Evolutionary conservation across 257 asterid genomes (phyloP), one percentile per base, ranked within the genome.

Genomic region (Nicotiana tomentosiformis): DNA sequence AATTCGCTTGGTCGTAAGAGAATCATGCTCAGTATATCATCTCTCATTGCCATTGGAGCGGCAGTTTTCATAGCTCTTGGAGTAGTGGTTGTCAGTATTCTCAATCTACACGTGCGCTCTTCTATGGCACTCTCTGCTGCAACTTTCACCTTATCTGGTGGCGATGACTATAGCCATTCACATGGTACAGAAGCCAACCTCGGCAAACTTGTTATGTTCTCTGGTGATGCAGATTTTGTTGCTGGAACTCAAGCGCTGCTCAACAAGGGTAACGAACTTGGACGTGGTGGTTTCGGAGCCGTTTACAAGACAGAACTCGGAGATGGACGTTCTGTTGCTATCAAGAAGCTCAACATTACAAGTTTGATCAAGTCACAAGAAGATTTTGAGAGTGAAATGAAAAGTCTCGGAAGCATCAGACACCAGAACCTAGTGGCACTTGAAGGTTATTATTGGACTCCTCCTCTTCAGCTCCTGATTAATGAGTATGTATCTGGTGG

Each of bases 191-290:
- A 93, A 80, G 92, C 94, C 53, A 93, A 92, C 87, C 91, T 88
- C 46, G 98, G 98, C 20, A 95, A 95, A 87, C 94, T 95, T 15
- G 97, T 95, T 65, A 92, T 95, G 98, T 92, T 95, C 81, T 90
- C 98, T 32, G 94, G 97, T 20, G 93, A 92, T 32, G 91, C 93
- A 4, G 97, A 91, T 81, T 95, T 95, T 80, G 89, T 82, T 18
- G 77, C 89, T 0, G 97, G 98, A 51, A 90, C 97, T 66, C 96
- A 93, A 33, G 86, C 94, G 30, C 88, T 95, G 77, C 97, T 95
- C 18, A 92, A 91, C 79, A 93, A 95, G 84, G 85, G 92, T 43
- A 89, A 93, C 65, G 98, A 95, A 69, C 92, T 93, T 5, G 98
- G 98, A 20, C 92, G 91, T 5, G 98, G 98, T 33, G 98, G 98